Conservation (phyloP, 2,329 filamentous ascomycete genomes). For the Diaporthe capsici region DNA sequence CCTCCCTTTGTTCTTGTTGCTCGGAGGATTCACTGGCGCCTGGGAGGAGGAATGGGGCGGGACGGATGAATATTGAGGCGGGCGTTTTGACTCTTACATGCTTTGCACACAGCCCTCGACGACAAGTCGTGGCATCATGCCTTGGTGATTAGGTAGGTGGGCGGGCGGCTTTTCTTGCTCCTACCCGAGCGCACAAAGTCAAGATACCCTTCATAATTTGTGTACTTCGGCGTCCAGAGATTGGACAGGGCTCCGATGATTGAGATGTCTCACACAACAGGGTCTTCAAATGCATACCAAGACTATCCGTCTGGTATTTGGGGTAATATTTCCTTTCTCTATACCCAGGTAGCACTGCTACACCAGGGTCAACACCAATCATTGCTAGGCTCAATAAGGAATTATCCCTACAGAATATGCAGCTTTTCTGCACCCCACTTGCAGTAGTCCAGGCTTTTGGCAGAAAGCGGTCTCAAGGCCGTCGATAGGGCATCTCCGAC, state of each 20-base stretch:
- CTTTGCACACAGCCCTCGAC: background rate
- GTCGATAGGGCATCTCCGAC: conserved; percentile 12
- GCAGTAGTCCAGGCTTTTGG: background rate
- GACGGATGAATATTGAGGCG: background rate
- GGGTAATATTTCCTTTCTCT: background rate
- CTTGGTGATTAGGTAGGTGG: background rate
- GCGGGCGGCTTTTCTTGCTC: background rate
- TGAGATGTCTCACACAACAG: background rate
- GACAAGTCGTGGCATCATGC: background rate
- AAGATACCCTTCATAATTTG: background rate
- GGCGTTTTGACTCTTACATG: conserved; percentile 7
- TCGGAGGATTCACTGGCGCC: background rate
- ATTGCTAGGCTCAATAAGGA: background rate
- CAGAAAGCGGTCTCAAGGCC: background rate
- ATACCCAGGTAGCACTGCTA: background rate
- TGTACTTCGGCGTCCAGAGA: no score
- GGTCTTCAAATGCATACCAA: background rate
- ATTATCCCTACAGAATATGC: background rate
- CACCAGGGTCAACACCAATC: background rate
- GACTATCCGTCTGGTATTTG: background rate
- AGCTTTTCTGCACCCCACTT: background rate
- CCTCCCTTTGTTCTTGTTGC: background rate
- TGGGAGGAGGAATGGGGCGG: no score
- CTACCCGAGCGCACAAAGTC: background rate
- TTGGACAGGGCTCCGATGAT: background rate